A percentile compares a stretch with the other conserved stretches of the same genome.
These are phyloP conservation scores for Stephania yunnanensis DNA, from an alignment of 164 flowering plant species.

Conservation along the genomic window DNA sequence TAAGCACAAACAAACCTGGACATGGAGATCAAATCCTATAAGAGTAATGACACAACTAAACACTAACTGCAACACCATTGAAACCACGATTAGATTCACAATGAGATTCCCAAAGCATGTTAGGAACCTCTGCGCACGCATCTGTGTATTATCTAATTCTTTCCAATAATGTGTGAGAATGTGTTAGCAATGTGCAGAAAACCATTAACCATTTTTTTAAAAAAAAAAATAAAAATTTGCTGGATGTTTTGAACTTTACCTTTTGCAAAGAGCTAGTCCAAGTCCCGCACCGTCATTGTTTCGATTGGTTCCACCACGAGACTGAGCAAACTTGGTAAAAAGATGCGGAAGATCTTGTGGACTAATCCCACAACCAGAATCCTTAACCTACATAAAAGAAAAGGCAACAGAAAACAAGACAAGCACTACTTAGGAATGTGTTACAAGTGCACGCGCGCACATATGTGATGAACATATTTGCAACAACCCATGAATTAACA, in stretches of 20 bases:
- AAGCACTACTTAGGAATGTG: neutral
- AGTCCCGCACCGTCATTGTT: slow-evolving; percentile 42
- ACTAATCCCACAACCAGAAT: slow-evolving; percentile 58
- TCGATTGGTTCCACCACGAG: slow-evolving; percentile 28
- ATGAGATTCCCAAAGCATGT: too few species aligned
- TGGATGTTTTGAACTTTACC: slow-evolving; percentile 23
- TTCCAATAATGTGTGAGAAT: too few species aligned
- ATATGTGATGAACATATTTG: neutral
- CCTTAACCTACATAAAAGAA: slow-evolving; percentile 45
- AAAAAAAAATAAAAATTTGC: too few species aligned
- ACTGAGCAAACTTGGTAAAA: slow-evolving; percentile 46
- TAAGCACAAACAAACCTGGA: too few species aligned
- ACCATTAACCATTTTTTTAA: too few species aligned
- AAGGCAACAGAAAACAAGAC: neutral
- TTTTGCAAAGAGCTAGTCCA: slow-evolving; percentile 60
- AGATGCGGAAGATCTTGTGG: slow-evolving; percentile 48
- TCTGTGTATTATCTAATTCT: too few species aligned
- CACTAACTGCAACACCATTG: too few species aligned
- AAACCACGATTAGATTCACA: too few species aligned
- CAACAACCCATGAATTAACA: neutral
- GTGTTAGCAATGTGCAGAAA: too few species aligned
- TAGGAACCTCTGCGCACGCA: too few species aligned
- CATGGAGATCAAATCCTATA: too few species aligned
- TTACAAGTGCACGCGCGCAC: neutral
- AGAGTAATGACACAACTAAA: too few species aligned